These are phyloP conservation scores for Linaria vulgaris DNA, from an alignment of 257 asterid genomes.

Conservation along the genomic window DNA sequence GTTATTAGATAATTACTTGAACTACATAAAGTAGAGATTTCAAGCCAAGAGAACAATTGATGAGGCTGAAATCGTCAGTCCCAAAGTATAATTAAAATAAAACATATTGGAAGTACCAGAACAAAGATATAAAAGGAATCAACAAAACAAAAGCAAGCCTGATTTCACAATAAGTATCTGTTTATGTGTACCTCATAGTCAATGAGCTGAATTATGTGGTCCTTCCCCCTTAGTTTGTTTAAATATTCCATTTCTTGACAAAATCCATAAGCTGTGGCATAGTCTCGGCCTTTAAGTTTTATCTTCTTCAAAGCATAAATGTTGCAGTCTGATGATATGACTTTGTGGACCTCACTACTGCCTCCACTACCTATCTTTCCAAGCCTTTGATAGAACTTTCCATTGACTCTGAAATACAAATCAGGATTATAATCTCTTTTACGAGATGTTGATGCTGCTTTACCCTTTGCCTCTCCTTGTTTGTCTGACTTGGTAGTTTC, in stretches of 20 bases:
- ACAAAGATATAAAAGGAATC: background rate
- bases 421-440: conserved; percentile 82
- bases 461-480: conserved; percentile 55
- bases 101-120: background rate
- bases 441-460: conserved; percentile 69
- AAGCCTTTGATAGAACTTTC: conserved; percentile 92
- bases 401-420: conserved; percentile 88
- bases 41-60: conserved; percentile 7
- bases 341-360: conserved; percentile 99
- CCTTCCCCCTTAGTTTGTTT: conserved; percentile 74
- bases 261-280: conserved; percentile 94
- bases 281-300: conserved; percentile 96
- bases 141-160: background rate
- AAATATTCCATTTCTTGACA: conserved; percentile 92
- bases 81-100: background rate
- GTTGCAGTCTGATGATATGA: conserved; percentile 85
- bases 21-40: background rate
- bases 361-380: conserved; percentile 99
- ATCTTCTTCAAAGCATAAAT: conserved; percentile 93
- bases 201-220: conserved; percentile 85
- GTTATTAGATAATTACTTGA: background rate
- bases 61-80: background rate
- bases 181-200: conserved; percentile 76
- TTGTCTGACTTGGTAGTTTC: conserved; percentile 60
- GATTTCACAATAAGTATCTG: conserved; percentile 23